A percentile compares a stretch with the other conserved stretches of the same genome.
These are phyloP conservation scores for Pyrenochaeta sp. DNA, from an alignment of 2,329 filamentous ascomycete species.

Conservation along the genomic window DNA sequence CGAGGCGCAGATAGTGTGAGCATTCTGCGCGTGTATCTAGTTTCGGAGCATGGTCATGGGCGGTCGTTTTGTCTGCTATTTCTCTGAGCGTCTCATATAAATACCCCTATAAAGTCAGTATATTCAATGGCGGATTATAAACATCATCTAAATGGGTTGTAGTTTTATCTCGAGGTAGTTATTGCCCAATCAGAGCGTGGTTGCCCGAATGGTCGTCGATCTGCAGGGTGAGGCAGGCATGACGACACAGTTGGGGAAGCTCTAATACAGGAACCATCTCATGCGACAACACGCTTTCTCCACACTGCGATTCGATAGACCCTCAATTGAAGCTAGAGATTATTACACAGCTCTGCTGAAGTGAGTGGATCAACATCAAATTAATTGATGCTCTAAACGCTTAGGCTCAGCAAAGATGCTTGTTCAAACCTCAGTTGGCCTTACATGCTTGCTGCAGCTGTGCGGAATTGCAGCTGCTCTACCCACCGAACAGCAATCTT, in stretches of 20 bases:
- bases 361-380: neutral
- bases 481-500: conserved; percentile 41
- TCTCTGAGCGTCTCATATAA: conserved; percentile 8
- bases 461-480: conserved; percentile 22
- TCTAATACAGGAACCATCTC: conserved; percentile 18
- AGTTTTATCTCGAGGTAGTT: conserved; percentile 3
- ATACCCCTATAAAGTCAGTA: conserved; percentile 20
- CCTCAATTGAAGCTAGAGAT: neutral
- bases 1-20: conserved; percentile 24
- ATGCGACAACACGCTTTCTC: conserved; percentile 19
- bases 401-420: conserved; percentile 23
- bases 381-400: neutral
- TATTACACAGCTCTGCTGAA: neutral
- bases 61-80: neutral
- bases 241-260: conserved; percentile 35
- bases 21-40: neutral
- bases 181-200: conserved; percentile 17
- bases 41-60: neutral
- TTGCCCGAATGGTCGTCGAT: conserved; percentile 25
- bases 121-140: neutral
- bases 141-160: too few relatives aligned
- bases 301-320: neutral
- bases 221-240: conserved; percentile 36
- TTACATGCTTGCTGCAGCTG: conserved; percentile 30
- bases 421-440: conserved; percentile 8